Conservation (phyloP, 2,329 filamentous ascomycete species). For the Tolypocladium amazonense region DNA sequence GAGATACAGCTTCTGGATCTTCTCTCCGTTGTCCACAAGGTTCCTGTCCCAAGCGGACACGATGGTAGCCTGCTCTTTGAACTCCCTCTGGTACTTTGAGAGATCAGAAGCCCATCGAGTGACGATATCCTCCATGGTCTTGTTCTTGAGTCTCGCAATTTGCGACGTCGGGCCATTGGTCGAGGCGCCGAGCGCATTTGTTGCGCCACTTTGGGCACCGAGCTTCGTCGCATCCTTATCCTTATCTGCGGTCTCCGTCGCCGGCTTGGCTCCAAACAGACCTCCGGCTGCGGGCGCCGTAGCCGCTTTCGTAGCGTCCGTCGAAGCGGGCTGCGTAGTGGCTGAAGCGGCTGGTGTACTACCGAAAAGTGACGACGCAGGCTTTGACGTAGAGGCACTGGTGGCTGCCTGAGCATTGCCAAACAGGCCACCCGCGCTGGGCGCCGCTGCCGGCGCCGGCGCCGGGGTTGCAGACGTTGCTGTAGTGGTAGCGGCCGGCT, state of each 20-base stretch:
- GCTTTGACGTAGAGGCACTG: constrained; percentile 5
- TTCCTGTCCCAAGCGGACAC: constrained; percentile 87
- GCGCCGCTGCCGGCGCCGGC: constrained; percentile 18
- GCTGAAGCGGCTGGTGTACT: constrained; percentile 11
- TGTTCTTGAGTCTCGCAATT: constrained; percentile 88
- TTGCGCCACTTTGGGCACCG: constrained; percentile 15
- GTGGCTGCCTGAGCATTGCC: constrained; percentile 11
- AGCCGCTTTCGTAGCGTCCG: constrained; percentile 15
- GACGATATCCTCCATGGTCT: constrained; percentile 98
- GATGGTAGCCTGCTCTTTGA: constrained; percentile 79
- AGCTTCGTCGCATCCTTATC: constrained; percentile 18
- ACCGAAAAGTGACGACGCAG: constrained; percentile 6
- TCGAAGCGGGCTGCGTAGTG: constrained; percentile 15
- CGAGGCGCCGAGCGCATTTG: constrained; percentile 52
- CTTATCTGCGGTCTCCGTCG: constrained; percentile 14
- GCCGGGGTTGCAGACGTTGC: constrained; percentile 13
- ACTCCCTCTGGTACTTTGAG: constrained; percentile 93
- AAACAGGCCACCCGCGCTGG: constrained; percentile 20
- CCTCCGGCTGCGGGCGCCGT: constrained; percentile 15
- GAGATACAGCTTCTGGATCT: constrained; percentile 86
- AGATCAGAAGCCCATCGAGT: constrained; percentile 93
- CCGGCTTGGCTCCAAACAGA: constrained; percentile 23
- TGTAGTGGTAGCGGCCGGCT: constrained; percentile 19
- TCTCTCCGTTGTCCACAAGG: constrained; percentile 86
- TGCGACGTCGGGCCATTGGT: constrained; percentile 74